Conservation (phyloP, 176 grass and related monocot genomes). For the Musa troglodytarum region DNA sequence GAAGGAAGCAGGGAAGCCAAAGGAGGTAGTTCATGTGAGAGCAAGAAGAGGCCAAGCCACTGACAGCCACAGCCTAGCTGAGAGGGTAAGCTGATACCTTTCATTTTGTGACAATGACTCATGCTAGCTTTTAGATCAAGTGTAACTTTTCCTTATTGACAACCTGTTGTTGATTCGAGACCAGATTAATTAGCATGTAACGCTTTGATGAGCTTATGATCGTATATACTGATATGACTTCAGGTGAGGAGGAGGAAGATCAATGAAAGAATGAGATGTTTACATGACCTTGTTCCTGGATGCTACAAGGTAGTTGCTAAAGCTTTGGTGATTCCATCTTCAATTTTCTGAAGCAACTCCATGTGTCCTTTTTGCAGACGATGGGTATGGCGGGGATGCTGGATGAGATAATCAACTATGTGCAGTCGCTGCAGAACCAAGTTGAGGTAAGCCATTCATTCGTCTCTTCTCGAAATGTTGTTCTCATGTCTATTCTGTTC, state of each 20-base stretch:
- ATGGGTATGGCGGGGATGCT: conserved; percentile 23
- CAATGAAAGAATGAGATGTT: conserved; percentile 19
- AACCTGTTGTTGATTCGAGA: too few relatives aligned
- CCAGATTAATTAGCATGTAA: too few relatives aligned
- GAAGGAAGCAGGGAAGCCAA: conserved; percentile 11
- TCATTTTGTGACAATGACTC: not conserved
- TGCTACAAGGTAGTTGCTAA: conserved; percentile 21
- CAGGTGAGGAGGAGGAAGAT: conserved; percentile 22
- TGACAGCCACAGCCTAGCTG: conserved; percentile 18
- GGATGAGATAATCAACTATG: conserved; percentile 23
- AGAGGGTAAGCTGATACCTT: conserved; percentile 20
- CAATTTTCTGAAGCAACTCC: not conserved
- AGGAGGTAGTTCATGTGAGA: conserved; percentile 23
- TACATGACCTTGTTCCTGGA: conserved; percentile 21
- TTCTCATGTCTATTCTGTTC: not conserved
- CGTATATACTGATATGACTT: not conserved
- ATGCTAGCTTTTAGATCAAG: too few relatives aligned
- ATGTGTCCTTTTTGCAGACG: not conserved
- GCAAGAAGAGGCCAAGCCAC: conserved; percentile 29
- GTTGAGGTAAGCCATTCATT: conserved; percentile 14
- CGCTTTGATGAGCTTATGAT: too few relatives aligned
- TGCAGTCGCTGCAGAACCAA: conserved; percentile 25
- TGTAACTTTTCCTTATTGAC: too few relatives aligned
- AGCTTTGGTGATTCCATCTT: not conserved
- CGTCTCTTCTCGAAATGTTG: not conserved